Conservation (phyloP, 2,329 filamentous ascomycete species). For the Epichloe coenophiala region DNA sequence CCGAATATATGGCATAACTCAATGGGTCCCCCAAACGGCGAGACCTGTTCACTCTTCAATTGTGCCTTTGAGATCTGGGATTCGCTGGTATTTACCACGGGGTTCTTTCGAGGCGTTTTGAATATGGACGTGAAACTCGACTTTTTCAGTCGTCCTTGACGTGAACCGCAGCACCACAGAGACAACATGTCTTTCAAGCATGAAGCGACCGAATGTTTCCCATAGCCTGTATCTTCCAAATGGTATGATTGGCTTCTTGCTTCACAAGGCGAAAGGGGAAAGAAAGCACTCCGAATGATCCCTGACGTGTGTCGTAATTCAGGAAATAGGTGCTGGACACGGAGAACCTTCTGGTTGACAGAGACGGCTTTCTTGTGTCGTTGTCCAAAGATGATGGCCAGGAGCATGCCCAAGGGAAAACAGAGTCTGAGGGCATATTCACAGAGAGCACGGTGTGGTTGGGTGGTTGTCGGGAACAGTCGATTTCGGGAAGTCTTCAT, state of each 20-base stretch:
- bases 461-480: background rate
- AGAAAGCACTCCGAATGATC: background rate
- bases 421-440: background rate
- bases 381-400: background rate
- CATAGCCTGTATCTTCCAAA: background rate
- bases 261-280: background rate
- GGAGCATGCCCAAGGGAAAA: background rate
- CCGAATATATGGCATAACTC: constrained; percentile 19
- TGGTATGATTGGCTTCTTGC: background rate
- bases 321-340: background rate
- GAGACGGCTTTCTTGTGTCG: background rate
- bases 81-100: constrained; percentile 4
- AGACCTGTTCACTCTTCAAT: constrained; percentile 4
- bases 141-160: constrained; percentile 4
- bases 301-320: background rate
- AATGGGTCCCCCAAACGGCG: constrained; percentile 11
- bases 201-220: background rate
- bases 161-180: constrained; percentile 13
- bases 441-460: background rate
- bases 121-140: constrained; percentile 7
- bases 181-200: constrained; percentile 7
- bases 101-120: constrained; percentile 4
- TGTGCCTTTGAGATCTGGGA: background rate
- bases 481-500: background rate
- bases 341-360: background rate